Base-by-base conservation (phyloP, 306 rosid genomes). In the Canavalia ensiformis region DNA sequence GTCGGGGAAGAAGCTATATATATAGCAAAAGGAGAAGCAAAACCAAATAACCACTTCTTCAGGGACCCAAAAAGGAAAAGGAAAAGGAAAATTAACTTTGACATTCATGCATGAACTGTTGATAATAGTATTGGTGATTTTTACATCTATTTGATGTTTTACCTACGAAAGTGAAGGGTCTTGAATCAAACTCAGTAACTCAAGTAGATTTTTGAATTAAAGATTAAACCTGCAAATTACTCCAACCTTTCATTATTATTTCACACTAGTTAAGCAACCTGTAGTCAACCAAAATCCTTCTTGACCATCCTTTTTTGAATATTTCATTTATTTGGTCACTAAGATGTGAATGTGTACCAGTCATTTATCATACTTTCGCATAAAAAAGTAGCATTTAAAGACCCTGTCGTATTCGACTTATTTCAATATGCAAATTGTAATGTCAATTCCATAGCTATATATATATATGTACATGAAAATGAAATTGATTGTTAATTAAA, bases 191-290 rank as follows among this genome's bases (percentile, higher is more conserved):
- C 68, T 68, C 34, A 34, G 45, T 69, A 58, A 34, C 62, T 33
- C 39, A 47, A 46, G 47, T 35, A 54, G 57, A 18, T 18, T 69
- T 69, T 69, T 69, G 42, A 69, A 80, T 71, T 63, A 49, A 71
- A 71, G 25, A 18, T 18, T 18, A 18, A 79, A 68, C 78, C 64
- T 80, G 41, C 70, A 74, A 66, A 34, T 56, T 66, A 66, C 76
- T 81, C 81, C 12, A 81, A 81, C 52, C 35, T 65, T 67, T 75
- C 57, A 82, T 75, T 13, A 82, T 81, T 72, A 72, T 72, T 81
- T 50, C 3, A 63, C 84, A 72, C 79, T 30, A 71, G 56, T 50
- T 54, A 72, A 63, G 84, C 73, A 72, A 72, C 46, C 12, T 2
- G 2, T 62, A 28, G 72, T 71, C 72, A 80, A 59, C 31, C 55